A percentile compares a stretch with the other conserved stretches of the same genome.
Conservation (phyloP, 768 basidiomycete genomes). For the Tephrocybe sp. region DNA sequence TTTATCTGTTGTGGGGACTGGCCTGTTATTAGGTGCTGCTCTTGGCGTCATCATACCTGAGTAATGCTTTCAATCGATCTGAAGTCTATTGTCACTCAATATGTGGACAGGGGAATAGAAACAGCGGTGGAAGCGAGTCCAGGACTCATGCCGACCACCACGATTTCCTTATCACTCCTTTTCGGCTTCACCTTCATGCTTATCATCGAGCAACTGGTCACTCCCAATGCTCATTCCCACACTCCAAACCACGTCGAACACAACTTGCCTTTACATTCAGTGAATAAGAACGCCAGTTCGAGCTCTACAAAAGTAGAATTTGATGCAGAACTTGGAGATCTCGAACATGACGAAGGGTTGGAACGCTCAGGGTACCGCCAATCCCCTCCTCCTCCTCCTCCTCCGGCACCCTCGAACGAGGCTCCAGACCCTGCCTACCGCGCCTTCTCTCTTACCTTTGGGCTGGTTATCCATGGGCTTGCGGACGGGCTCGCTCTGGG, state of each 20-base stretch:
- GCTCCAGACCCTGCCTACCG: slow-evolving; percentile 26
- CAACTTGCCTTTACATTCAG: slow-evolving; percentile 27
- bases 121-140: slow-evolving; percentile 39
- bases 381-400: slow-evolving; percentile 12
- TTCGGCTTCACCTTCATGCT: slow-evolving; percentile 65
- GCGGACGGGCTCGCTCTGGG: slow-evolving; percentile 94
- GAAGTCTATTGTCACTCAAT: background rate
- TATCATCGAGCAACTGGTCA: slow-evolving; percentile 60
- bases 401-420: slow-evolving; percentile 14
- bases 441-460: slow-evolving; percentile 77
- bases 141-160: slow-evolving; percentile 42
- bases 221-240: slow-evolving; percentile 46
- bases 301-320: slow-evolving; percentile 42
- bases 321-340: slow-evolving; percentile 61
- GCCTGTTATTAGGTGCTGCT: slow-evolving; percentile 85
- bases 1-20: slow-evolving; percentile 65
- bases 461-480: slow-evolving; percentile 82
- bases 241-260: slow-evolving; percentile 22
- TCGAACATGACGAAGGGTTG: slow-evolving; percentile 42
- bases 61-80: slow-evolving; percentile 42
- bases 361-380: slow-evolving; percentile 22
- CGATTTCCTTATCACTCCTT: slow-evolving; percentile 63
- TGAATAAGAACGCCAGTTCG: slow-evolving; percentile 12
- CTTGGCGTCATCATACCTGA: slow-evolving; percentile 92
- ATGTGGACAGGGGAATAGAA: slow-evolving; percentile 66